phyloP scores from a whole-genome alignment of 805 yeast genomes.

The Barnettozyma californica region DNA sequence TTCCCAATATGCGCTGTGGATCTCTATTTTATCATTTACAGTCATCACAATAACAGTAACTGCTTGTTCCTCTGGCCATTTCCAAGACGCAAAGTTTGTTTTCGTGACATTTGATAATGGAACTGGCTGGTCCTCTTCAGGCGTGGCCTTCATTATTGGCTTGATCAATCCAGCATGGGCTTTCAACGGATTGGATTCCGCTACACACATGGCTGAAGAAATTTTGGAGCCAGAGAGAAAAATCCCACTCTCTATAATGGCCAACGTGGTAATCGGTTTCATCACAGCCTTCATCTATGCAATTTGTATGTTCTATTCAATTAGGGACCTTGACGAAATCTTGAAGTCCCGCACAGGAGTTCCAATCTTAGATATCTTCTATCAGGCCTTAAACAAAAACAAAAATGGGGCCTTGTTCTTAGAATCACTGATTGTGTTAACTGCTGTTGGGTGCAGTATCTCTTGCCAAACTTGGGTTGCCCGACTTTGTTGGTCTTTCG shows the following conservation, averaged over 20 bases:
- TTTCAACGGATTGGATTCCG: slow-evolving; percentile 60
- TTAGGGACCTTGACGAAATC: slow-evolving; percentile 44
- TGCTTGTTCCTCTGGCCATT: slow-evolving; percentile 45
- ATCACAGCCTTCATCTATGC: slow-evolving; percentile 47
- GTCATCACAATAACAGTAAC: slow-evolving; percentile 48
- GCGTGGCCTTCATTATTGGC: slow-evolving; percentile 60
- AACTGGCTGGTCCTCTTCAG: slow-evolving; percentile 57
- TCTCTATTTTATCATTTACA: slow-evolving; percentile 41
- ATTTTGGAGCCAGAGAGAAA: slow-evolving; percentile 40
- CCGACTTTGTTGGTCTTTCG: slow-evolving; percentile 60
- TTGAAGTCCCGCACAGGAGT: slow-evolving; percentile 45
- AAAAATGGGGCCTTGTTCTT: slow-evolving; percentile 50
- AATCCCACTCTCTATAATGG: slow-evolving; percentile 54
- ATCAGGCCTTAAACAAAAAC: slow-evolving; percentile 48
- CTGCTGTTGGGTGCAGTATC: slow-evolving; percentile 54
- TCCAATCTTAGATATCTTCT: slow-evolving; percentile 56
- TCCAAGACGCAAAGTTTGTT: slow-evolving; percentile 45
- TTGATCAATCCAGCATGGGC: slow-evolving; percentile 64
- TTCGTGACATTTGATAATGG: slow-evolving; percentile 46
- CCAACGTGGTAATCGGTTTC: slow-evolving; percentile 59
- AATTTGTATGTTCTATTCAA: slow-evolving; percentile 52
- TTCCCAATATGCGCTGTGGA: slow-evolving; percentile 41
- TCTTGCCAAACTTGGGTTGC: slow-evolving; percentile 65
- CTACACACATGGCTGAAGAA: slow-evolving; percentile 72
- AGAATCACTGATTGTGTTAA: slow-evolving; percentile 40